Base-by-base conservation (phyloP, 805 yeast genomes). In the Candida endomychidarum region DNA sequence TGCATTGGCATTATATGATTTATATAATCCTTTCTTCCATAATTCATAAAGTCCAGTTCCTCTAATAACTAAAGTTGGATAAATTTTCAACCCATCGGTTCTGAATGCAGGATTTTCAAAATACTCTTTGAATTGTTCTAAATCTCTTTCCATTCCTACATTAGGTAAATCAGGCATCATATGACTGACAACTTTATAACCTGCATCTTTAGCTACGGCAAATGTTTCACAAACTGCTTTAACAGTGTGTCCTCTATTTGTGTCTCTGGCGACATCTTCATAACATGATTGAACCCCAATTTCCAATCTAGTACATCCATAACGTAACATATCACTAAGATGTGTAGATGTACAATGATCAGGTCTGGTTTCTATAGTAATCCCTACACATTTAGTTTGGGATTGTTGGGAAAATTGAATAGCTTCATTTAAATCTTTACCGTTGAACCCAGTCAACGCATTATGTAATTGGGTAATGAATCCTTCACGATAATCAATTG, bases 111-210 rank as follows among this genome's bases (percentile, higher is more conserved):
- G 99, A 60, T 87, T 93, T 54, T 91, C 98, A 59, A 93, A 93
- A 67, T 93, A 93, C 61, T 93, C 99, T 55, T 83, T 80, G 58
- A 93, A 93, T 66, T 93, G 99, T 56, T 89, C 96, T 43, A 91
- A 69, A 60, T 93, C 99, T 60, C 99, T 78, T 65, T 93, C 99
- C 96, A 91, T 87, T 14, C 98, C 99, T 43, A 93, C 97, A 56
- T 93, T 93, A 12, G 99, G 99, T 54, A 93, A 73, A 70, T 93
- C 99, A 11, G 99, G 99, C 99, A 93, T 93, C 99, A 93, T 93
- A 67, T 93, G 99, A 49, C 95, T 82, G 17, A 93, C 99, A 39
- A 93, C 96, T 60, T 93, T 93, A 65, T 90, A 93, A 10, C 99
- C 99, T 1, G 99, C 91, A 63, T 93, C 99, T 60, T 93, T 93